A percentile compares a stretch with the other conserved stretches of the same genome.
Conservation (phyloP, 768 basidiomycete genomes). For the Mycena albidolilacea region DNA sequence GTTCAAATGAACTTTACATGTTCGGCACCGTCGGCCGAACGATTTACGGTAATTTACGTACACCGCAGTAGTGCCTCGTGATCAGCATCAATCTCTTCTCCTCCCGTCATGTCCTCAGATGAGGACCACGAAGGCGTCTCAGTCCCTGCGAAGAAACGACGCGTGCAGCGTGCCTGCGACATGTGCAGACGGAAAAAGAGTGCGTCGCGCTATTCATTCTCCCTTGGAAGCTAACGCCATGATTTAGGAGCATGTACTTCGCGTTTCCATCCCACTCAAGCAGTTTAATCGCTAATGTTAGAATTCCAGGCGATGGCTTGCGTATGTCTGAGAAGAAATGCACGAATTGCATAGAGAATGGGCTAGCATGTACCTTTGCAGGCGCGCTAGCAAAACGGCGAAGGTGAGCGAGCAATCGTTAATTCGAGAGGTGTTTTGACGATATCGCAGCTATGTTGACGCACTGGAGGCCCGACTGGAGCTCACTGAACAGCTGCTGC, state of each 20-base stretch:
- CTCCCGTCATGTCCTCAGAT: neutral
- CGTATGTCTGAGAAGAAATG: constrained; percentile 16
- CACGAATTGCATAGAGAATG: neutral
- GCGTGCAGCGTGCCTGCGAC: constrained; percentile 8
- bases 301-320: constrained; percentile 7
- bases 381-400: neutral
- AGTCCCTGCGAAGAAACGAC: neutral
- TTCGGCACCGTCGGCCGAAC: no score
- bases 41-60: no score
- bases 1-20: no score
- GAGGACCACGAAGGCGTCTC: neutral
- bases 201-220: neutral
- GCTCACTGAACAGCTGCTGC: constrained; percentile 3
- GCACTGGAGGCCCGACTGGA: constrained; percentile 3
- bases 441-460: constrained; percentile 1
- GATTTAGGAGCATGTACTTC: neutral
- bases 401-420: neutral
- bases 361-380: constrained; percentile 4
- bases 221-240: neutral
- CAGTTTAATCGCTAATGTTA: neutral
- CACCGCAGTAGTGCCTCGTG: neutral
- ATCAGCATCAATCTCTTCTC: neutral
- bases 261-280: neutral
- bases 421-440: neutral
- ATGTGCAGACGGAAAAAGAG: neutral